Evolutionary conservation across 192 early-diverging fungal species (phyloP).

Genomic region (Coemansia sp.): DNA sequence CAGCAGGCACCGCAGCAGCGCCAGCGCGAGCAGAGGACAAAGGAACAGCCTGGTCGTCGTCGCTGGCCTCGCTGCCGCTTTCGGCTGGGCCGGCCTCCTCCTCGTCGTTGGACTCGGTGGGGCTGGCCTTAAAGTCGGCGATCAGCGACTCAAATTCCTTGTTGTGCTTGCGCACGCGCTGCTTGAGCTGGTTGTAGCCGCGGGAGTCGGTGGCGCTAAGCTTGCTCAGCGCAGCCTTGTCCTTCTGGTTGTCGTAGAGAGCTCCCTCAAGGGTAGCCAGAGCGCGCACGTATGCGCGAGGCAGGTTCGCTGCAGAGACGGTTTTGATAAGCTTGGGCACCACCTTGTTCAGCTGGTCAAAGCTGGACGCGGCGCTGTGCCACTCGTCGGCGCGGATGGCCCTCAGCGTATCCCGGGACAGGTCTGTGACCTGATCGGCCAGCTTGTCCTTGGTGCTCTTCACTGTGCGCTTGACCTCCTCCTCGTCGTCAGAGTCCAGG

Average conservation of each 20-base stretch:
- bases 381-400: slow-evolving; percentile 89
- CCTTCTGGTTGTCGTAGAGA: slow-evolving; percentile 24
- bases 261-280: slow-evolving; percentile 70
- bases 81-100: slow-evolving; percentile 17
- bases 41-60: slow-evolving; percentile 26
- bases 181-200: slow-evolving; percentile 91
- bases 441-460: slow-evolving; percentile 82
- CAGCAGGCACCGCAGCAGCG: slow-evolving; percentile 6
- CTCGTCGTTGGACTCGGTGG: slow-evolving; percentile 42
- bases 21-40: background rate
- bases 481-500: slow-evolving; percentile 68
- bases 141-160: slow-evolving; percentile 77
- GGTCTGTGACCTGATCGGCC: slow-evolving; percentile 76
- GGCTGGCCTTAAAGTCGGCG: slow-evolving; percentile 62
- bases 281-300: slow-evolving; percentile 32
- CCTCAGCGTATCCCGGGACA: slow-evolving; percentile 70
- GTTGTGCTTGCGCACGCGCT: slow-evolving; percentile 88
- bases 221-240: slow-evolving; percentile 82
- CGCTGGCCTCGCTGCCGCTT: slow-evolving; percentile 20
- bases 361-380: slow-evolving; percentile 67
- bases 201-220: slow-evolving; percentile 81
- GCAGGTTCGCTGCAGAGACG: slow-evolving; percentile 30
- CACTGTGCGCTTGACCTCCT: slow-evolving; percentile 74
- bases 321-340: slow-evolving; percentile 61
- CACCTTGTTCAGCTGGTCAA: slow-evolving; percentile 79